Evolutionary conservation across 2,329 filamentous ascomycete genomes (phyloP).

Genomic region (Zasmidium cellare): DNA sequence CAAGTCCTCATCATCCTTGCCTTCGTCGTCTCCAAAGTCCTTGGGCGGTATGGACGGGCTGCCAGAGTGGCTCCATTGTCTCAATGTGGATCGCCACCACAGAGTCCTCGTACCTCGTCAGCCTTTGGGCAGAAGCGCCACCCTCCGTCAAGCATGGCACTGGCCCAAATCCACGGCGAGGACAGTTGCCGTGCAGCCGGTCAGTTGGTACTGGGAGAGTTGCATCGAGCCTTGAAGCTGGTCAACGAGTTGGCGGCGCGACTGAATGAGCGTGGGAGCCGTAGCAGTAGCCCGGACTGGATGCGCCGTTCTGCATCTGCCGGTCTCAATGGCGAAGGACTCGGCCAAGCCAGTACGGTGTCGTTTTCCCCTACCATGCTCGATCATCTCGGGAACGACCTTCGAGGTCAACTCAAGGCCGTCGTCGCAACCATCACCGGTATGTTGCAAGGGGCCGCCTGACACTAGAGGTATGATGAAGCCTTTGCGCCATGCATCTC

Average conservation of each 20-base stretch:
- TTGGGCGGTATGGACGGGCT: slow-evolving; percentile 15
- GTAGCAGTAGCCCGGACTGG: too few species aligned
- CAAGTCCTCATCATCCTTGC: slow-evolving; percentile 37
- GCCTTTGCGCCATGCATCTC: too few species aligned
- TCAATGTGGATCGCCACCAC: background rate
- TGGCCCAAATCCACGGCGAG: slow-evolving; percentile 17
- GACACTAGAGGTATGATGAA: too few species aligned
- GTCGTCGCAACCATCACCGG: too few species aligned
- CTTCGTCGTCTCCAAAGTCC: slow-evolving; percentile 38
- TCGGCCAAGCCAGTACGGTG: too few species aligned
- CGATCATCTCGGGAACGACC: too few species aligned
- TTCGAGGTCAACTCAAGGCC: too few species aligned
- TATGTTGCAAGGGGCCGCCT: too few species aligned
- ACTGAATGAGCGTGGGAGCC: too few species aligned
- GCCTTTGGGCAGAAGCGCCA: background rate
- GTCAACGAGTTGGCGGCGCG: slow-evolving; percentile 1
- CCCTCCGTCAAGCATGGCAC: slow-evolving; percentile 10
- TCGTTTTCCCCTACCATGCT: too few species aligned
- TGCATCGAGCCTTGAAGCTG: slow-evolving; percentile 34
- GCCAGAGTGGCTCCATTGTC: background rate
- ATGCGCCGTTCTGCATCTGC: too few species aligned
- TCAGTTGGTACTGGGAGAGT: slow-evolving; percentile 39
- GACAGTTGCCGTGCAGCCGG: slow-evolving; percentile 30
- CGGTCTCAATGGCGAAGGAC: too few species aligned
- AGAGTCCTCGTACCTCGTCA: background rate